These are phyloP conservation scores for Septoria linicola DNA, from an alignment of 2,329 filamentous ascomycete species.

Conservation along the genomic window DNA sequence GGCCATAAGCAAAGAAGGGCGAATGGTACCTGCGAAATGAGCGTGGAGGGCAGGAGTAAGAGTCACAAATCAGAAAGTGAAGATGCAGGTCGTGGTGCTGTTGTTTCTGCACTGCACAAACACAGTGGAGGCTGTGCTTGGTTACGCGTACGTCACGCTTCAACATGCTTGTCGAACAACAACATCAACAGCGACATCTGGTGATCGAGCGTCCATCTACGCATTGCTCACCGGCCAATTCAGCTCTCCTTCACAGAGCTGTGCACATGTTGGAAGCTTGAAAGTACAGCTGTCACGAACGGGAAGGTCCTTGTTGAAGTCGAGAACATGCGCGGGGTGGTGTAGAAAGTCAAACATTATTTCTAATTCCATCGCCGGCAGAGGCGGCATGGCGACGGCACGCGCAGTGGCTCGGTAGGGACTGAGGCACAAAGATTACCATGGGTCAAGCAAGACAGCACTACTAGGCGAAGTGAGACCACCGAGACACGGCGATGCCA, in stretches of 20 bases:
- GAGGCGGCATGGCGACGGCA: no score
- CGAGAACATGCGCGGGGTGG: no score
- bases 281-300: no score
- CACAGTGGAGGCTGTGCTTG: conserved; percentile 1
- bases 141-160: conserved; percentile 9
- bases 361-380: no score
- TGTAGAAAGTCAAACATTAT: no score
- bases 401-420: neutral
- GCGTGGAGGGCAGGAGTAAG: neutral
- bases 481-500: conserved; percentile 8
- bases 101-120: neutral
- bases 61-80: neutral
- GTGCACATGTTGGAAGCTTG: no score
- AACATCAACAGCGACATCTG: neutral
- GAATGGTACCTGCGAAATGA: neutral
- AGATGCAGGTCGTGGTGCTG: neutral
- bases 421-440: neutral
- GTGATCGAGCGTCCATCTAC: neutral
- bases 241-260: neutral
- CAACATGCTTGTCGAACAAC: conserved; percentile 1
- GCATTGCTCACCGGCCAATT: neutral
- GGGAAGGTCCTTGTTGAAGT: no score
- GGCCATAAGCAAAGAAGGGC: no score
- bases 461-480: conserved; percentile 1
- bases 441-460: conserved; percentile 3